Percentiles rank a stretch among this genome's conserved stretches.
Conservation (phyloP, 2,329 filamentous ascomycete genomes). For the Alternaria burnsii region DNA sequence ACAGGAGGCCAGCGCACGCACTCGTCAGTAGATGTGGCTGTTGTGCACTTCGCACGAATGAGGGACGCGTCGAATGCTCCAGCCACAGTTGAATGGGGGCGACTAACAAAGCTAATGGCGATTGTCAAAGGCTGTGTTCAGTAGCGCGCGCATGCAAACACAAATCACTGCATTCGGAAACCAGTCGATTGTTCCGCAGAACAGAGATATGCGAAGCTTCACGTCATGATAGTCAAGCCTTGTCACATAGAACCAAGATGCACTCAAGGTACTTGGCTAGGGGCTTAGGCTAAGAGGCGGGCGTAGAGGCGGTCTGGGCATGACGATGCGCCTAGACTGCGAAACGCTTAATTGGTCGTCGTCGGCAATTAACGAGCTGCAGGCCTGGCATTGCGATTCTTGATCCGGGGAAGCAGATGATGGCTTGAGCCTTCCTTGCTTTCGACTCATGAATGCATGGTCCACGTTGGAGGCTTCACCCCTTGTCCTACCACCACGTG, state of each 20-base stretch:
- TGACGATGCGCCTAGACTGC: slow-evolving; percentile 12
- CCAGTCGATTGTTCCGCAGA: neutral
- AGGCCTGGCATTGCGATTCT: slow-evolving; percentile 1
- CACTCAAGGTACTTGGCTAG: slow-evolving; percentile 16
- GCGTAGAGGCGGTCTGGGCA: slow-evolving; percentile 10
- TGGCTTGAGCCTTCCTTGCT: slow-evolving; percentile 4
- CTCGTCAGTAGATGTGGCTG: slow-evolving; percentile 13
- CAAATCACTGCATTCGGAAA: slow-evolving; percentile 16
- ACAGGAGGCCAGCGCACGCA: slow-evolving; percentile 11
- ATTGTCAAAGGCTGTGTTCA: slow-evolving; percentile 9
- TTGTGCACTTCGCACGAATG: slow-evolving; percentile 13
- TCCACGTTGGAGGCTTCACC: neutral
- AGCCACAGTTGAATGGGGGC: slow-evolving; percentile 11
- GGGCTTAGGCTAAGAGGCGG: slow-evolving; percentile 22
- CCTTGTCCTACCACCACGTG: neutral
- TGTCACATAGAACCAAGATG: slow-evolving; percentile 16
- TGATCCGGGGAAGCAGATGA: slow-evolving; percentile 10
- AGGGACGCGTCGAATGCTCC: neutral
- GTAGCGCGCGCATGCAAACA: slow-evolving; percentile 15
- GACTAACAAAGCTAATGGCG: neutral
- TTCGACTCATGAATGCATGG: neutral
- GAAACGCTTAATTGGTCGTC: slow-evolving; percentile 29
- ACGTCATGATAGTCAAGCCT: slow-evolving; percentile 37
- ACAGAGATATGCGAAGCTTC: slow-evolving; percentile 21
- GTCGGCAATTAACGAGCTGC: slow-evolving; percentile 2